phyloP scores from a whole-genome alignment of 805 yeast genomes.

The Kodamaea restingae region DNA sequence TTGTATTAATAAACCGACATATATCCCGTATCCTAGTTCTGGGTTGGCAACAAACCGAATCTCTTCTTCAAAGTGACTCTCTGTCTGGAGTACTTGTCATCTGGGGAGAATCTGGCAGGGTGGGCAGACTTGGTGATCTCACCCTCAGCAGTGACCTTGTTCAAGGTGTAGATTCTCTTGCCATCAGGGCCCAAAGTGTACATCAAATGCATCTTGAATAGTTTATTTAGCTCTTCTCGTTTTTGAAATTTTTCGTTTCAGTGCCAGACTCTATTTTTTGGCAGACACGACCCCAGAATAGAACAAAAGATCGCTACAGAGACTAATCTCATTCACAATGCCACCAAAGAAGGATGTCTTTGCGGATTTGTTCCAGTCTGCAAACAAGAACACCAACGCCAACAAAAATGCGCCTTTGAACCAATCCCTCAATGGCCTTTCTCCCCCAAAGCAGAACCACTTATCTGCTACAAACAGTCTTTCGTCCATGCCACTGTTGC shows the following conservation, averaged over 20 bases:
- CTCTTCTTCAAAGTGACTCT: conserved; percentile 97
- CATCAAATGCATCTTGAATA: conserved; percentile 88
- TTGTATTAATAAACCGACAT: conserved; percentile 1
- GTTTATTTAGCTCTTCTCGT: conserved; percentile 4
- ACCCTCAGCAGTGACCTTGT: conserved; percentile 76
- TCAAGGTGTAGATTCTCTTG: conserved; percentile 89
- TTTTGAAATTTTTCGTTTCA: conserved; percentile 5
- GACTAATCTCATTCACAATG: conserved; percentile 3
- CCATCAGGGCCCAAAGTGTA: conserved; percentile 94
- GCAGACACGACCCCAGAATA: conserved; percentile 3
- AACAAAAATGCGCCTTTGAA: conserved; percentile 4
- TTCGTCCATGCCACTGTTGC: conserved; percentile 4
- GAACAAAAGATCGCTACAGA: background rate
- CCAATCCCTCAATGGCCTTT: background rate
- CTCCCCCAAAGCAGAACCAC: conserved; percentile 1
- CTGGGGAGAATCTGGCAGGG: conserved; percentile 99
- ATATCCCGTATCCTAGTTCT: conserved; percentile 32
- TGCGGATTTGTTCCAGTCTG: conserved; percentile 37
- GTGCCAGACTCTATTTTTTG: background rate
- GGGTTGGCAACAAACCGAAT: conserved; percentile 82
- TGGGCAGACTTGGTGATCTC: conserved; percentile 98
- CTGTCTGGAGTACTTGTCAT: conserved; percentile 98
- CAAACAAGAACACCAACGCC: conserved; percentile 10
- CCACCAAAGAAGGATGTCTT: conserved; percentile 45
- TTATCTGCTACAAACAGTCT: background rate